Base-by-base conservation (phyloP, 2,329 filamentous ascomycete genomes). In the Aspergillus terreus region DNA sequence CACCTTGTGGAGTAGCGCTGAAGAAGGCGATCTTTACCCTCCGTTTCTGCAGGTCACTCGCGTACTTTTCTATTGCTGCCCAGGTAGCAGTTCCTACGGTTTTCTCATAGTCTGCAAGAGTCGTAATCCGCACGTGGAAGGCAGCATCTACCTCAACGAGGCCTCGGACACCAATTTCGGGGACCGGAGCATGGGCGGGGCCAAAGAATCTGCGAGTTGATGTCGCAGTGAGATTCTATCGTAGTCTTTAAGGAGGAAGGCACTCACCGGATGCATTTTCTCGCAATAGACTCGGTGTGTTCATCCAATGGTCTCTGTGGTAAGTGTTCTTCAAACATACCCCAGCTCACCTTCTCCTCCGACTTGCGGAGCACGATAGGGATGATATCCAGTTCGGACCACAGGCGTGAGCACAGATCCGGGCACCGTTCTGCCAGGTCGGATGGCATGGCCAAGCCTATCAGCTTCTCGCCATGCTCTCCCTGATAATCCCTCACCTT, bases 231-330 rank as follows among this genome's bases (percentile, higher is more conserved):
- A 36, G 15, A 15, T 4, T n/a, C 4, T 4, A 36, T 14, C 33
- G 15, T 36, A 36, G 33, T 4, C 2, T n/a, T 3, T 14, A 6
- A 36, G 11, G 11, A 30, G 11, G 7, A 33, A 7, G 45, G 23
- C 15, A 43, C 17, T 11, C 69, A 85, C 83, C 83, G 81, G 55
- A 90, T 78, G 65, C 85, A 88, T 71, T 90, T 90, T 56, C 88
- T 78, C 1, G 84, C 86, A 79, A 90, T 86, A 1, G 85, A 87
- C 64, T 92, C 88, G 1, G 88, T 87, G 66, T 89, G 83, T 66
- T 92, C 88, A 61, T 91, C 88, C 4, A 90, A 78, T 19, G 77
- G 73, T 63, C 83, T 81, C 27, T 72, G 68, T 52, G 41, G 47
- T 53, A 58, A 38, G 59, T 45, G 60, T 72, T 36, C 33, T 14